Conservation (phyloP, 2,329 filamentous ascomycete genomes). For the Onygenales sp. region DNA sequence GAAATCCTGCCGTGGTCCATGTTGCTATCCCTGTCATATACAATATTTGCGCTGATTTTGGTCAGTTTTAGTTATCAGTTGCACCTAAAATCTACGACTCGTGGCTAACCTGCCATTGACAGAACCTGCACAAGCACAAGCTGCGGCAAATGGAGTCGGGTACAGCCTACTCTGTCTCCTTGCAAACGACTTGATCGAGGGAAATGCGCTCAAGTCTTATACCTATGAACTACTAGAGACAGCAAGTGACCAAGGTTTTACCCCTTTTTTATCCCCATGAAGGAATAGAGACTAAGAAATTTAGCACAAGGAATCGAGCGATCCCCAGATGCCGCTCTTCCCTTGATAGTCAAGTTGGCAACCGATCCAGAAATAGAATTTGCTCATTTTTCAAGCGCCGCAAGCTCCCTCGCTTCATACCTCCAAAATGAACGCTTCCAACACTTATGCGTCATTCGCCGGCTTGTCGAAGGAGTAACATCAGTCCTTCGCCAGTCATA, state of each 20-base stretch:
- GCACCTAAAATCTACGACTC: background rate
- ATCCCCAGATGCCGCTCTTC: slow-evolving; percentile 26
- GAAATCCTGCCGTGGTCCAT: slow-evolving; percentile 25
- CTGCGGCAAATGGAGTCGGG: slow-evolving; percentile 25
- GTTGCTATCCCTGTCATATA: slow-evolving; percentile 36
- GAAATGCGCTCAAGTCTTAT: slow-evolving; percentile 26
- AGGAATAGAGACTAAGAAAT: background rate
- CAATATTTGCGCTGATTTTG: slow-evolving; percentile 37
- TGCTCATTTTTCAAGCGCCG: slow-evolving; percentile 23
- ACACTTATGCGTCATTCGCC: slow-evolving; percentile 23
- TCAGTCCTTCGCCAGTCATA: slow-evolving; percentile 24
- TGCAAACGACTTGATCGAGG: slow-evolving; percentile 21
- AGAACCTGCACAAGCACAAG: slow-evolving; percentile 32
- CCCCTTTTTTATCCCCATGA: background rate
- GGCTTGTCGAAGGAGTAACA: slow-evolving; percentile 23
- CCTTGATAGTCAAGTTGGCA: slow-evolving; percentile 25
- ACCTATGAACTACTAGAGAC: slow-evolving; percentile 32
- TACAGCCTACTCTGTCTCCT: slow-evolving; percentile 30
- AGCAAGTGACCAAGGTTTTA: slow-evolving; percentile 29
- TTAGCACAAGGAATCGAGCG: slow-evolving; percentile 25
- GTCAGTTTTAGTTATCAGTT: slow-evolving; percentile 16
- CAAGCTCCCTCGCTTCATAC: slow-evolving; percentile 24
- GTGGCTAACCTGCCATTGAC: background rate
- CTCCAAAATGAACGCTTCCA: slow-evolving; percentile 31
- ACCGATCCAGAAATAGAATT: slow-evolving; percentile 17